Base-by-base conservation (phyloP, 2,329 filamentous ascomycete species). In the Fusarium xylarioides region DNA sequence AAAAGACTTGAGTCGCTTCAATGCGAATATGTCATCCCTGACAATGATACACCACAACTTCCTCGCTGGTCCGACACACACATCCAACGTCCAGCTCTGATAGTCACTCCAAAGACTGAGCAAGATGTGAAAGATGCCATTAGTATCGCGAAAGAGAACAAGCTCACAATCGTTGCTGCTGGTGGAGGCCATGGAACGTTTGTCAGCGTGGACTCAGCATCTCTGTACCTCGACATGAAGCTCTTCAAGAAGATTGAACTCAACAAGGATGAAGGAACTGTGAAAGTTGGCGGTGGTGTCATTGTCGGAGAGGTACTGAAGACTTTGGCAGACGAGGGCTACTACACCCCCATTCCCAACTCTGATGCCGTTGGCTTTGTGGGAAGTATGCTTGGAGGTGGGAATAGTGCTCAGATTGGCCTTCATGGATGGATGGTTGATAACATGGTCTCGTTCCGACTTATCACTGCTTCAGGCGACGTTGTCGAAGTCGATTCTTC, bases 381-480 rank as follows among this genome's bases (percentile, higher is more conserved):
- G 12, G 79, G 79, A 1, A 63, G 67, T 35, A 52, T 78, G 1
- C 66, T 81, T 30, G 80, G 80, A 28, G 78, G 77, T 2, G 80
- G 80, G 23, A 75, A 68, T 34, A 74, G 76, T 21, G 38, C 74
- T 0, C 55, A 81, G 12, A 78, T 72, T 34, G 80, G 80, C 3
- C 34, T 79, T 10, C 75, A 81, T 19, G 80, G 82, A 16, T 77
- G 81, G 62, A 79, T 80, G 70, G 74, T 78, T 7, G 82, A 83
- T 28, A 73, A 78, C 15, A 71, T 80, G 12, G 55, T 78, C 2
- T 73, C 75, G 0, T 77, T 81, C 9, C 78, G 77, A 2, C 30
- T 83, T 7, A 53, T 82, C 6, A 79, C 78, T 0, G 69, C 75
- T 4, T 32, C 52, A 7, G 76, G 76, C 0, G 55, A 73, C 1